These are phyloP conservation scores for Paraphaeosphaeria sporulosa DNA, from an alignment of 2,329 filamentous ascomycete species.

Conservation along the genomic window DNA sequence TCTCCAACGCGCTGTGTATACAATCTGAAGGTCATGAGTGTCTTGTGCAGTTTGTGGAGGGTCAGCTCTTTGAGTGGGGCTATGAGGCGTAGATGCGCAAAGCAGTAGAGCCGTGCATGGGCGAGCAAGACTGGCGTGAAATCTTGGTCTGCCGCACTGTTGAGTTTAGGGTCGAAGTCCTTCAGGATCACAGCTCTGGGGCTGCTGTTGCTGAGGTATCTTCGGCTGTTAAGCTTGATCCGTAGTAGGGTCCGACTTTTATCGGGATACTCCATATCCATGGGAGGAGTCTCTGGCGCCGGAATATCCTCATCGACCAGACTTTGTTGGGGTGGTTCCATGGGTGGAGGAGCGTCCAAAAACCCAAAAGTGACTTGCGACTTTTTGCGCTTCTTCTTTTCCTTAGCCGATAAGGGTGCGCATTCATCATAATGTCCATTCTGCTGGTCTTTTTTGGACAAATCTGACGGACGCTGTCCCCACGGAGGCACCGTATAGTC, in stretches of 20 bases:
- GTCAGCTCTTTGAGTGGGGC: slow-evolving; percentile 30
- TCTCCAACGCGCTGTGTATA: slow-evolving; percentile 30
- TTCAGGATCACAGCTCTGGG: slow-evolving; percentile 11
- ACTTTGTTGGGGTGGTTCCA: no score
- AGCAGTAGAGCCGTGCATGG: slow-evolving; percentile 39
- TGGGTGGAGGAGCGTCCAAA: no score
- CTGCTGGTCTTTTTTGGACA: slow-evolving; percentile 7
- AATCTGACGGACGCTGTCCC: slow-evolving; percentile 10
- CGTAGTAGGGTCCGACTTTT: slow-evolving; percentile 25
- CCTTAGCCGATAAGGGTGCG: neutral
- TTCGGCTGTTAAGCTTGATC: slow-evolving; percentile 24
- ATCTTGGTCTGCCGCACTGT: slow-evolving; percentile 18
- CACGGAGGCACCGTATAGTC: slow-evolving; percentile 31
- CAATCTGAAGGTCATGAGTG: slow-evolving; percentile 32
- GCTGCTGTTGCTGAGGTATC: slow-evolving; percentile 4
- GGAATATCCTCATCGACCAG: neutral
- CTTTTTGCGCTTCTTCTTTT: slow-evolving; percentile 15
- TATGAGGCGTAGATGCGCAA: slow-evolving; percentile 34
- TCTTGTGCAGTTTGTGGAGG: slow-evolving; percentile 39
- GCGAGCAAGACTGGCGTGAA: slow-evolving; percentile 36
- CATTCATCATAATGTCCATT: neutral
- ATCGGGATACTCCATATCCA: no score
- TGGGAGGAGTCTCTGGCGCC: no score
- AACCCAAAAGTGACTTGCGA: neutral
- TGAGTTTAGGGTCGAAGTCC: slow-evolving; percentile 11